Evolutionary conservation across 2,329 filamentous ascomycete genomes (phyloP), one percentile per base, ranked within the genome.

Genomic region (Cercospora zeae-maydis): DNA sequence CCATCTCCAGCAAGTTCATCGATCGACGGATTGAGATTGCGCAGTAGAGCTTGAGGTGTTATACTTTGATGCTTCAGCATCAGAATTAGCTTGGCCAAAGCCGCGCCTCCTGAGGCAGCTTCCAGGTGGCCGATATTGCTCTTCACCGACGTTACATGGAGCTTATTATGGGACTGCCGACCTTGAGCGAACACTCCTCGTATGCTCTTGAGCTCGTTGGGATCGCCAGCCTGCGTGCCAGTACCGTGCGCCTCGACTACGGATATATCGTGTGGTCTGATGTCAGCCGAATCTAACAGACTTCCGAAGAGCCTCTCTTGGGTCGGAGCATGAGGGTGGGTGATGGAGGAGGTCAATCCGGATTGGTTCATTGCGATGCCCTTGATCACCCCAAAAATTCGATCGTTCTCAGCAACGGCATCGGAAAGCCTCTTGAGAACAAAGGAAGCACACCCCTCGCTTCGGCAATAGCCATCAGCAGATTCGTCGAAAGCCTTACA

Each of bases 301-400:
- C 51, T 51, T 8, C 19, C 21, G 33, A 60, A 65, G 7, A 63
- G 51, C 13, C 30, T 37, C n/a, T 63, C 54, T 37, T 67, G 59
- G 2, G 73, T 63, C 9, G 62, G 63, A 9, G 58, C 58, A n/a
- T 66, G 61, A 13, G 64, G 64, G 5, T 56, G 58, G 11, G 64
- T 65, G 16, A 65, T 65, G 3, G 63, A 61, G 5, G 42, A 49
- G 6, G 56, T 45, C 27, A 47, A 13, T 6, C 34, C 62, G 13
- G 58, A 61, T 16, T 66, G 64, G 59, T 82, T 82, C 2, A 77
- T 80, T 2, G 64, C 68, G 1, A 75, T 71, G 3, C 70, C 75
- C 4, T 67, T 49, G 42, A 78, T 73, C 13, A 72, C 59, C 7
- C 63, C 75, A 3, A 69, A 66, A 16, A 65, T 75, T 1, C 56